Conservation (phyloP, 2,329 filamentous ascomycete species). For the Pyricularia sp. region DNA sequence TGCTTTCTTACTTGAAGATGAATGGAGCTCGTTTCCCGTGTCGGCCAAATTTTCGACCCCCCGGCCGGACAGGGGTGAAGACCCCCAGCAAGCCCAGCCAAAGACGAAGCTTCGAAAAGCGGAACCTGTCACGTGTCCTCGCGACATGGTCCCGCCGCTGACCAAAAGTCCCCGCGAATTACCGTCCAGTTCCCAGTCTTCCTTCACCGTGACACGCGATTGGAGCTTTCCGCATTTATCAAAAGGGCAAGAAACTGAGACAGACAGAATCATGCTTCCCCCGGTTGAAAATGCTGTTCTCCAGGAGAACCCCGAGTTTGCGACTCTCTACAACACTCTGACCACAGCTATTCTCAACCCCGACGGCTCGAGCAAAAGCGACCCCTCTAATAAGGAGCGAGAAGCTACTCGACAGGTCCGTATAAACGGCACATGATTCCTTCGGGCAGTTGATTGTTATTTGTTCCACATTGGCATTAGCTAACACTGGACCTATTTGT, state of each 20-base stretch:
- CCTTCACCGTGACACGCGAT: background rate
- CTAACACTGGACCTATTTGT: background rate
- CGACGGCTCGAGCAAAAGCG: constrained; percentile 43
- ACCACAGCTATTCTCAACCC: constrained; percentile 40
- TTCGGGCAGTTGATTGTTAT: background rate
- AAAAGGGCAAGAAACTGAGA: background rate
- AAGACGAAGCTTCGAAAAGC: background rate
- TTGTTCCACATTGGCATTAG: background rate
- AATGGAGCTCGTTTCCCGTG: background rate
- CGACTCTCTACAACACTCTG: constrained; percentile 42
- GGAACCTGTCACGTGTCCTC: background rate
- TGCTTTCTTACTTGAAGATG: background rate
- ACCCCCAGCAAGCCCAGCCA: background rate
- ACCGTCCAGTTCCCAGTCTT: background rate
- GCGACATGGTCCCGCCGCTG: background rate
- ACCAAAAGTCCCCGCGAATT: background rate
- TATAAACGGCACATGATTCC: background rate
- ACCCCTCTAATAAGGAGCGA: constrained; percentile 35
- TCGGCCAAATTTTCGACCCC: background rate
- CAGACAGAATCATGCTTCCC: constrained; percentile 34
- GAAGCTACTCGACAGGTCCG: constrained; percentile 35
- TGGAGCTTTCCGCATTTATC: background rate
- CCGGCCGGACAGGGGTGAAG: background rate
- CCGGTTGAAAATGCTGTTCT: constrained; percentile 42
- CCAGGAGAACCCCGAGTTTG: constrained; percentile 44